Evolutionary conservation across 345 rosid species (phyloP).

Genomic region (Eucalyptus sp.): DNA sequence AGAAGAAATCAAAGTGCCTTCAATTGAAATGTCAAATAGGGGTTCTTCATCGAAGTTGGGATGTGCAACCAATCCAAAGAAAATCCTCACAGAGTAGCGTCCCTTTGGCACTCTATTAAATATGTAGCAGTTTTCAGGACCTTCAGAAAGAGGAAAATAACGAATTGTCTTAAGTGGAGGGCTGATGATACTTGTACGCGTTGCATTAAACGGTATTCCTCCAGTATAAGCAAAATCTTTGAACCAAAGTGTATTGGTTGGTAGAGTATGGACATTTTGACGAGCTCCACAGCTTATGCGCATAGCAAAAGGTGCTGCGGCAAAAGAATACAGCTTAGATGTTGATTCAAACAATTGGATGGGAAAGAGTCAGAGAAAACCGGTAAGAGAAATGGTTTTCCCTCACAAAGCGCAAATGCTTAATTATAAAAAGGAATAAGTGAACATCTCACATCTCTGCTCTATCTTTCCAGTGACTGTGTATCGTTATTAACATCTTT

Average conservation of each 20-base stretch:
- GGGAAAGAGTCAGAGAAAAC: background rate
- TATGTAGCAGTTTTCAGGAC: conserved; percentile 85
- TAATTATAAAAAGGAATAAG: background rate
- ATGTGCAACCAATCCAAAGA: conserved; percentile 43
- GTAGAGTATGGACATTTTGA: conserved; percentile 39
- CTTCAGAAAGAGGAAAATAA: conserved; percentile 83
- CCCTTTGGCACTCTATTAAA: conserved; percentile 75
- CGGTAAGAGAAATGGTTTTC: background rate
- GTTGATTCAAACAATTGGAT: background rate
- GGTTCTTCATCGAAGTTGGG: conserved; percentile 60
- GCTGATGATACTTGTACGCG: conserved; percentile 38
- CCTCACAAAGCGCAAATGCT: background rate
- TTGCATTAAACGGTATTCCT: conserved; percentile 66
- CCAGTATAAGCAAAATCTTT: conserved; percentile 94
- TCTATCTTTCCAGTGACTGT: background rate
- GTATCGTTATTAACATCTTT: background rate
- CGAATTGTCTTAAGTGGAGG: conserved; percentile 79
- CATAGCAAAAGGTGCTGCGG: conserved; percentile 74
- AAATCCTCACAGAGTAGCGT: conserved; percentile 73
- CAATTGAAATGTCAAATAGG: conserved; percentile 77
- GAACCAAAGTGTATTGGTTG: conserved; percentile 76
- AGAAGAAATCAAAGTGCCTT: conserved; percentile 81
- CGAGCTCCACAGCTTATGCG: conserved; percentile 95
- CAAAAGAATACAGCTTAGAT: background rate
- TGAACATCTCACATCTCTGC: background rate